Conservation (phyloP, 2,329 filamentous ascomycete genomes). For the Nothophoma quercina region DNA sequence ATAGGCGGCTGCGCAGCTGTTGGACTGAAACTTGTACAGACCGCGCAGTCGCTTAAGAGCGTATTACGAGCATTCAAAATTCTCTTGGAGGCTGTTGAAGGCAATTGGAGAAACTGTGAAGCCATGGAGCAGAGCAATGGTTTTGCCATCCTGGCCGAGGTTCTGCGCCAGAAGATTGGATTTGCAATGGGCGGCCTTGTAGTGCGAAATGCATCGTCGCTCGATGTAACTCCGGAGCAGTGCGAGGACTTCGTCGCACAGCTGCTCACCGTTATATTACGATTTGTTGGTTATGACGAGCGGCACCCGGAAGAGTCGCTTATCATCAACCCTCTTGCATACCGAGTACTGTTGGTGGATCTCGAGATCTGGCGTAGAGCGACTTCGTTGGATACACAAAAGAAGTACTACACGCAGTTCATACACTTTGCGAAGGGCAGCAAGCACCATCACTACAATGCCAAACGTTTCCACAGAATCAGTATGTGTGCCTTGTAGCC, state of each 20-base stretch:
- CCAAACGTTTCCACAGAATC: conserved; percentile 85
- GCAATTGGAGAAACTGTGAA: conserved; percentile 97
- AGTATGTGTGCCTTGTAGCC: conserved; percentile 63
- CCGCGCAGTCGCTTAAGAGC: conserved; percentile 72
- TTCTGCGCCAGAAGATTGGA: conserved; percentile 84
- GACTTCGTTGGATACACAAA: conserved; percentile 77
- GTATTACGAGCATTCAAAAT: conserved; percentile 81
- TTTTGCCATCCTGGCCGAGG: conserved; percentile 84
- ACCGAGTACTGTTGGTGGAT: conserved; percentile 89
- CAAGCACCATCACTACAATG: conserved; percentile 92
- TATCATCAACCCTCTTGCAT: conserved; percentile 94
- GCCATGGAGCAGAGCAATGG: conserved; percentile 97
- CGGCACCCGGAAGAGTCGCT: conserved; percentile 84
- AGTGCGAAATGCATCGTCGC: conserved; percentile 56
- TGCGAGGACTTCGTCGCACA: conserved; percentile 62
- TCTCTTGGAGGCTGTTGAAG: conserved; percentile 83
- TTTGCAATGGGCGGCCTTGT: conserved; percentile 53
- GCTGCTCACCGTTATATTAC: conserved; percentile 78
- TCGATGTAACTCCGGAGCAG: conserved; percentile 49
- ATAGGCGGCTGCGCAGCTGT: conserved; percentile 90
- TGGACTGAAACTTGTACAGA: conserved; percentile 83
- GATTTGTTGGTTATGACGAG: conserved; percentile 88
- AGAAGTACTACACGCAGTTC: conserved; percentile 93
- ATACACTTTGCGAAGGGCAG: conserved; percentile 86
- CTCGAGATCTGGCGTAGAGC: conserved; percentile 86